phyloP scores from a whole-genome alignment of 495 filamentous ascomycete genomes.

The Jackrogersella multiformis region DNA sequence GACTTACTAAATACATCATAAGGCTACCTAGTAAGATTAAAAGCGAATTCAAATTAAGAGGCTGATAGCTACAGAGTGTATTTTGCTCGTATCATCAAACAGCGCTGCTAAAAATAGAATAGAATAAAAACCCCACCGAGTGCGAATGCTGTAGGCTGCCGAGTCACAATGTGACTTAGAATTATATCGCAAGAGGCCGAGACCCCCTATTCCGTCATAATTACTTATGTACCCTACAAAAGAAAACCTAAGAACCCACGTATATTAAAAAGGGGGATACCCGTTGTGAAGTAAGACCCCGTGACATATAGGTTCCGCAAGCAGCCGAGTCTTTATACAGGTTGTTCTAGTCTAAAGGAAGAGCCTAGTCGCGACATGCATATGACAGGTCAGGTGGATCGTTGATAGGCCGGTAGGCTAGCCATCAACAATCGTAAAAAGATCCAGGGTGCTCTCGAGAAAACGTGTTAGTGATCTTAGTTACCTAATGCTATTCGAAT shows the following conservation, averaged over 20 bases:
- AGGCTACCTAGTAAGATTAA: background rate
- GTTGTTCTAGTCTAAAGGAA: background rate
- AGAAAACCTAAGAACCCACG: background rate
- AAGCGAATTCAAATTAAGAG: background rate
- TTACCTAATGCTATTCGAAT: too few species aligned
- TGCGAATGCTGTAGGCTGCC: conserved; percentile 20
- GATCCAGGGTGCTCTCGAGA: background rate
- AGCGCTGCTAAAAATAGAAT: background rate
- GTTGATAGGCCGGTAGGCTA: background rate
- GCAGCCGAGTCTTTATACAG: conserved; percentile 9
- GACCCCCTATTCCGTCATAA: conserved; percentile 15
- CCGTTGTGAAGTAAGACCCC: background rate
- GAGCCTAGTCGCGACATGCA: conserved; percentile 19
- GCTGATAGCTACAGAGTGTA: background rate
- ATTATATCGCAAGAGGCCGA: conserved; percentile 24
- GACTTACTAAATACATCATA: background rate
- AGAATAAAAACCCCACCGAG: background rate
- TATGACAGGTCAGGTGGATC: conserved; percentile 20
- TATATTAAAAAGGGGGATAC: background rate
- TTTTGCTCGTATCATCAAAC: conserved; percentile 5
- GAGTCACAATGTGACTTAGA: conserved; percentile 6
- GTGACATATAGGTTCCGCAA: conserved; percentile 1
- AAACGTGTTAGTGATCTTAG: background rate
- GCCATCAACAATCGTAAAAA: background rate
- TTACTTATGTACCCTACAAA: background rate